phyloP scores from a whole-genome alignment of 192 early-diverging fungal species.

The Coemansia sp. region DNA sequence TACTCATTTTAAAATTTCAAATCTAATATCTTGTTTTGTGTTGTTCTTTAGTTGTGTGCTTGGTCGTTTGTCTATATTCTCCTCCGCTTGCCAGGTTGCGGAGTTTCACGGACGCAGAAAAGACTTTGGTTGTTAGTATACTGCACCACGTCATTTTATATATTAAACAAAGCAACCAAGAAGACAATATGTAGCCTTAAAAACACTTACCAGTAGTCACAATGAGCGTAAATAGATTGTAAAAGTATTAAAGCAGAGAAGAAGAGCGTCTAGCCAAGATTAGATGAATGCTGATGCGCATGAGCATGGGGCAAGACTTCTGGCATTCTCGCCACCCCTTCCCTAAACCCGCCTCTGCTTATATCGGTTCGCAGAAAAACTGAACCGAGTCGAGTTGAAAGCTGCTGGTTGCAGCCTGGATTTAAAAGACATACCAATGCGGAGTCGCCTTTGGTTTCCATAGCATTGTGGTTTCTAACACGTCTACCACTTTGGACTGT shows the following conservation, averaged over 20 bases:
- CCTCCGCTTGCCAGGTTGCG: not conserved
- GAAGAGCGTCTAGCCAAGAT: not conserved
- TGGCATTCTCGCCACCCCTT: not conserved
- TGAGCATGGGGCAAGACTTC: too few species aligned
- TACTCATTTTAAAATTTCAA: slow-evolving; percentile 25
- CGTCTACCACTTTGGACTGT: not conserved
- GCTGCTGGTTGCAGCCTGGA: too few species aligned
- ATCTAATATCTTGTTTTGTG: not conserved
- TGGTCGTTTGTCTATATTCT: not conserved
- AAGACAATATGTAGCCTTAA: not conserved
- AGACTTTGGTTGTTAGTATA: not conserved
- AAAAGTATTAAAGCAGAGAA: not conserved
- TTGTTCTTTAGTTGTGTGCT: not conserved
- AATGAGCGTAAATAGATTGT: not conserved
- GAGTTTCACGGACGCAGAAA: not conserved
- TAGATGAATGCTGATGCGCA: not conserved
- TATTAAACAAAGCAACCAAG: not conserved
- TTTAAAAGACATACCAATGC: too few species aligned
- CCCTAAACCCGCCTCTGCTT: not conserved
- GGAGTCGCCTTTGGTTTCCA: not conserved
- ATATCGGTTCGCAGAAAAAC: not conserved
- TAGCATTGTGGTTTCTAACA: not conserved
- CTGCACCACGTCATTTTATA: not conserved
- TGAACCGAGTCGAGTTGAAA: not conserved
- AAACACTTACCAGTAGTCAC: not conserved